These are phyloP conservation scores for Trametes villosa DNA, from an alignment of 768 basidiomycete genomes.

Conservation along the genomic window DNA sequence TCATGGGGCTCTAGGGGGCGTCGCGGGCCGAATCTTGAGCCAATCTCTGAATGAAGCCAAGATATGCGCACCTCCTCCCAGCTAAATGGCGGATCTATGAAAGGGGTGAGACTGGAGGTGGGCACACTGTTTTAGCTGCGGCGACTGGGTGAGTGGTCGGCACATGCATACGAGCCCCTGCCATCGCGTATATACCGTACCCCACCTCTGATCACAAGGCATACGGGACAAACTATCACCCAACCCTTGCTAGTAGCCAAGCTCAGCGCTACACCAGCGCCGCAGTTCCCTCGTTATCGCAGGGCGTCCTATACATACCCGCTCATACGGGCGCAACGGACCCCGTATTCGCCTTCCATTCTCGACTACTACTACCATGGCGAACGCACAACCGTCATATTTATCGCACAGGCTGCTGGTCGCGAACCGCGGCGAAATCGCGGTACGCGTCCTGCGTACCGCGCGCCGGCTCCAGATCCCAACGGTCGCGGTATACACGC, in stretches of 20 bases:
- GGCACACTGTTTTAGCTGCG: too few species aligned
- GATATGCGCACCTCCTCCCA: not conserved
- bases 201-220: too few species aligned
- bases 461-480: constrained; percentile 54
- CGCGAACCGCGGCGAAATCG: constrained; percentile 77
- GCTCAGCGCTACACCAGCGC: too few species aligned
- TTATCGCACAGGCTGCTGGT: constrained; percentile 56
- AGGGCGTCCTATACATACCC: too few species aligned
- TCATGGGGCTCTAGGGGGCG: not conserved
- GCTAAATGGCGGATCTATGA: not conserved
- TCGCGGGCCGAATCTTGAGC: not conserved
- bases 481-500: constrained; percentile 63
- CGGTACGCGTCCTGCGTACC: constrained; percentile 62
- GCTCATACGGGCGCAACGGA: not conserved
- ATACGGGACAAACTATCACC: too few species aligned
- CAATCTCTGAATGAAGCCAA: not conserved
- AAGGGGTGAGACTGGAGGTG: too few species aligned
- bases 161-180: too few species aligned
- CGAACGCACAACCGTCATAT: not conserved
- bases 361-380: not conserved
- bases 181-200: too few species aligned
- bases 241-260: too few species aligned
- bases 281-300: too few species aligned
- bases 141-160: too few species aligned
- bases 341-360: not conserved